Conservation (phyloP, 441 rosid genomes). For the Hura crepitans region DNA sequence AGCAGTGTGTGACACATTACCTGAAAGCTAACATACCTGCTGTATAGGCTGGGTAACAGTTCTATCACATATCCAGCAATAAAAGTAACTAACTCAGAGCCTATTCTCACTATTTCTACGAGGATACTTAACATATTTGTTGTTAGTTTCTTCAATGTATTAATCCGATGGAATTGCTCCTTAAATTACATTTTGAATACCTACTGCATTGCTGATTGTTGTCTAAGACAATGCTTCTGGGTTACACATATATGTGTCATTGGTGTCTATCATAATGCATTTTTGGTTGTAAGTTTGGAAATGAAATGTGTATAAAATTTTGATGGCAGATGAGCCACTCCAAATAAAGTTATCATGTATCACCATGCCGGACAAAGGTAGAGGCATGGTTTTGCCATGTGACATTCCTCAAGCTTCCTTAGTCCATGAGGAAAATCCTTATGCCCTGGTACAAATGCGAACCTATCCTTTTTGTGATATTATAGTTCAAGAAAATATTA, state of each 20-base stretch:
- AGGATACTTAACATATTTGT: no score
- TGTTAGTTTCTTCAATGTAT: no score
- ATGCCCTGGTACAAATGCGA: slow-evolving; percentile 48
- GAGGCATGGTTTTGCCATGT: slow-evolving; percentile 55
- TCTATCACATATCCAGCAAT: no score
- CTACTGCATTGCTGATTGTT: no score
- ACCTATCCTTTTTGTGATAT: slow-evolving; percentile 2
- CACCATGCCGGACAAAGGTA: slow-evolving; percentile 54
- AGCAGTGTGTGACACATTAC: no score
- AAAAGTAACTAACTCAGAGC: no score
- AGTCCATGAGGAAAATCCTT: slow-evolving; percentile 72
- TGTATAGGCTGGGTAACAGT: no score
- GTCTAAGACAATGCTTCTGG: not conserved
- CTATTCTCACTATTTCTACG: no score
- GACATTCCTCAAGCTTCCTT: slow-evolving; percentile 64
- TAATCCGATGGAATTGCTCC: no score
- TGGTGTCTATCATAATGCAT: not conserved
- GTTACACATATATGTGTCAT: not conserved
- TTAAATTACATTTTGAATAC: no score
- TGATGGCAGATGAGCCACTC: slow-evolving; percentile 41
- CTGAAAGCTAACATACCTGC: no score
- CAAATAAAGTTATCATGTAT: slow-evolving; percentile 42
- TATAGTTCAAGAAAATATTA: not conserved
- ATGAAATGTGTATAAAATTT: slow-evolving; percentile 6
- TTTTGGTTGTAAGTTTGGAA: slow-evolving; percentile 10